phyloP scores from a whole-genome alignment of 768 basidiomycete species.

The Tulasnella sp. region DNA sequence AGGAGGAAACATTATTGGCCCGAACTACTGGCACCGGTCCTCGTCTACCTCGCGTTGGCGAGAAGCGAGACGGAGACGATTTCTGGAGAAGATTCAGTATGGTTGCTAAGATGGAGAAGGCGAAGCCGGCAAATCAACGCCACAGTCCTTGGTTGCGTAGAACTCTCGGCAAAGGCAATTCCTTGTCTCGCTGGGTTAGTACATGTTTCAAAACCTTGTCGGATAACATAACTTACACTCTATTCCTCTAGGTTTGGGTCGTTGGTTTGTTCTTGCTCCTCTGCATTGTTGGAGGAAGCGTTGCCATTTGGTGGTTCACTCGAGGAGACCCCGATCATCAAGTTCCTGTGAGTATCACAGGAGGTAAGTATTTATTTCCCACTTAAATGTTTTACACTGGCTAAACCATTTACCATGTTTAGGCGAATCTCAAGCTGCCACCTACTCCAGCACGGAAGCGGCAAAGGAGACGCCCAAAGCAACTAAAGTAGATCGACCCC shows the following conservation, averaged over 20 bases:
- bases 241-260: conserved; percentile 9
- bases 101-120: conserved; percentile 17
- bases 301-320: conserved; percentile 12
- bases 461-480: no score
- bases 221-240: not conserved
- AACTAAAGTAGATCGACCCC: no score
- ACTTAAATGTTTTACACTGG: no score
- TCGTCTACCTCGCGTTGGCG: conserved; percentile 2
- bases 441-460: no score
- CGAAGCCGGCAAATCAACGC: not conserved
- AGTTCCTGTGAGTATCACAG: conserved; percentile 11
- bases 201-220: conserved; percentile 10
- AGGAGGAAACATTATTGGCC: conserved; percentile 13
- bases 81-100: conserved; percentile 19
- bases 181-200: not conserved
- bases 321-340: conserved; percentile 9
- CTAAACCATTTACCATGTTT: no score
- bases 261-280: conserved; percentile 13
- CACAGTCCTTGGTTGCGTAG: not conserved
- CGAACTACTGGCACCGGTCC: not conserved
- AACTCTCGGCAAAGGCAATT: not conserved
- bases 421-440: no score
- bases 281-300: conserved; percentile 12
- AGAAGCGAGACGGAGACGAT: conserved; percentile 15
- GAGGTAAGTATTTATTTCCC: not conserved